A percentile compares a stretch with the other conserved stretches of the same genome.
Conservation (phyloP, 495 filamentous ascomycete species). For the Cenococcum geophilum region DNA sequence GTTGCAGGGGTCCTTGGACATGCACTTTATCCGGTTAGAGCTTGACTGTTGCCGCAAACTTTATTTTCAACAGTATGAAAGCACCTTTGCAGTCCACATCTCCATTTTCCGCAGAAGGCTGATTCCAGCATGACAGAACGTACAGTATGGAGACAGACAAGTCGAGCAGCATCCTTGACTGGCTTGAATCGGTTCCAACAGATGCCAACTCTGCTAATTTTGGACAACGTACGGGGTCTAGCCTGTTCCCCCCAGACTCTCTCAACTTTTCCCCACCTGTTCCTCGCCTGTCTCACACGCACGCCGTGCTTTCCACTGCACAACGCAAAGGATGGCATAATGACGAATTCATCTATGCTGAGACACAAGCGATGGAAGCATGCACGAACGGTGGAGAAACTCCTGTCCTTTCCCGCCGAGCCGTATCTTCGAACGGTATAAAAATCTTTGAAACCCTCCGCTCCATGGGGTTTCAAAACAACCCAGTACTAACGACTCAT, state of each 20-base stretch:
- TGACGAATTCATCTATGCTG: neutral
- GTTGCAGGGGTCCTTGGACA: no score
- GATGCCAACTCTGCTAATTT: neutral
- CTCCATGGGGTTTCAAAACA: no score
- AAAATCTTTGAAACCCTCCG: no score
- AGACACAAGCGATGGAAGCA: neutral
- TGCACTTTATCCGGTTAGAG: no score
- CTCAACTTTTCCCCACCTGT: neutral
- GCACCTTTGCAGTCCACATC: constrained; percentile 10
- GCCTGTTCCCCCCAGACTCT: neutral
- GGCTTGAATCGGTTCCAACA: neutral
- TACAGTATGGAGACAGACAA: neutral
- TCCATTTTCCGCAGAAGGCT: no score
- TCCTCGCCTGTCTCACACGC: neutral
- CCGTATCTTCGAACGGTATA: no score
- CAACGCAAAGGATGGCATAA: neutral
- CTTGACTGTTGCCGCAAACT: neutral
- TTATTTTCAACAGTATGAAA: neutral
- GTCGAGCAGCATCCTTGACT: neutral
- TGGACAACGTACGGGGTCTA: neutral
- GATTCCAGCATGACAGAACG: neutral
- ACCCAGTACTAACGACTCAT: no score
- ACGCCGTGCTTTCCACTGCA: neutral
- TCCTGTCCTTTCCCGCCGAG: neutral
- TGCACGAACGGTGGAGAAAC: neutral